Evolutionary conservation across 768 basidiomycete genomes (phyloP).

Genomic region (Leccinum pellstonianum): DNA sequence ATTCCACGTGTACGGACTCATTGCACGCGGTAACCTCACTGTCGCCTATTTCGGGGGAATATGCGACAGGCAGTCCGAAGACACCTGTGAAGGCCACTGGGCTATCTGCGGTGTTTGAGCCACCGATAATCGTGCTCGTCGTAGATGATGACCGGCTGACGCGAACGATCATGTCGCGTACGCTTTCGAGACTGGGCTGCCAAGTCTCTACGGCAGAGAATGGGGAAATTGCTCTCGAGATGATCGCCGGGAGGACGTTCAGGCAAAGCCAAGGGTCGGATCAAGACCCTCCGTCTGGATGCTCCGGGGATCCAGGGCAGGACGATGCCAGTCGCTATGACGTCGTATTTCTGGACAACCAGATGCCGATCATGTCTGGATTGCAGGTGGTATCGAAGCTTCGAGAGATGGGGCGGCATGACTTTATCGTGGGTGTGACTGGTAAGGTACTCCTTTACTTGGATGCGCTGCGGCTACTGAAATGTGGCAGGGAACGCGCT

Average conservation of each 20-base stretch:
- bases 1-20: slow-evolving; percentile 3
- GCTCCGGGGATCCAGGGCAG: not conserved
- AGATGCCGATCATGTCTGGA: slow-evolving; percentile 83
- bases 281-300: not conserved
- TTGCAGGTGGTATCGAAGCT: slow-evolving; percentile 64
- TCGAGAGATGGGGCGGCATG: slow-evolving; percentile 59
- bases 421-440: slow-evolving; percentile 83
- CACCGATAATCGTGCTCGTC: slow-evolving; percentile 64
- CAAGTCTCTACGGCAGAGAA: slow-evolving; percentile 80
- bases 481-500: slow-evolving; percentile 49
- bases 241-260: slow-evolving; percentile 51
- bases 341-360: slow-evolving; percentile 64
- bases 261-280: not conserved
- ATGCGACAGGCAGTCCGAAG: slow-evolving; percentile 12
- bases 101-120: slow-evolving; percentile 38
- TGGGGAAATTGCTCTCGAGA: slow-evolving; percentile 71
- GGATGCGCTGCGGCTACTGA: slow-evolving; percentile 8
- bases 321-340: slow-evolving; percentile 31
- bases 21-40: not conserved
- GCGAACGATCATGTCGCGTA: slow-evolving; percentile 74
- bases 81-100: slow-evolving; percentile 14
- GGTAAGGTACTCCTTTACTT: slow-evolving; percentile 37
- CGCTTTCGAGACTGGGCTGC: slow-evolving; percentile 78
- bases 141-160: slow-evolving; percentile 85
- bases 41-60: slow-evolving; percentile 5